Base-by-base conservation (phyloP, 2,329 filamentous ascomycete species). In the Paraphaeosphaeria minitans region DNA sequence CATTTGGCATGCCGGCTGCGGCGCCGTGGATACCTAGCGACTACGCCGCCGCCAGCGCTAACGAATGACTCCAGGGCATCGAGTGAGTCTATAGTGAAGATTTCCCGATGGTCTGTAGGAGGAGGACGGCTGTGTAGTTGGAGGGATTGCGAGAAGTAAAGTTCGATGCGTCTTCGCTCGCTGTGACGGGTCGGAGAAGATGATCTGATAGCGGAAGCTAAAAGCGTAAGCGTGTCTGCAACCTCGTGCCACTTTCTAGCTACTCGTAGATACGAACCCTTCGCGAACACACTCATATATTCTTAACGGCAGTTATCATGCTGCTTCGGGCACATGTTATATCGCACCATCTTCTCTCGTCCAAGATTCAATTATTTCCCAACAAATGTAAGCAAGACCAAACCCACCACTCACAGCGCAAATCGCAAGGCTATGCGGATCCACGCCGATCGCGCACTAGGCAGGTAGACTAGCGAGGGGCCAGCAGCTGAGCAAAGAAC, bases 11-110 rank as follows among this genome's bases (percentile, higher is more conserved):
- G 3, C 65, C 70, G 2, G 68, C 64, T 46, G 69, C 69, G 2
- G 69, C 67, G 49, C 64, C 66, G 31, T 73, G 70, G 12, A 73
- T 70, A n/a, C n/a, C n/a, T n/a, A 4, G 59, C 65, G 21, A 71
- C 57, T 6, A 72, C 49, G 12, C 70, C 69, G 31, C 68, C 70
- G 1, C 70, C 69, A 12, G 4, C 29, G 29, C 29, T 4, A 8
- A 31, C 29, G 29, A 31, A 31, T 9, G 5, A 8, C 8, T 31
- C 9, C 29, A 31, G 29, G 2, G 29, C 29, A 12, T 31, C 29
- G 29, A 31, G 29, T 12, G 5, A 8, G 29, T 31, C 29, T 31
- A 6, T 4, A 8, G 29, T 9, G 29, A 31, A 31, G 8, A 31
- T 31, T 4, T 31, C 10, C 29, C 29, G 29, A 31, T 31, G 29